Evolutionary conservation across 176 grass and related monocot species (phyloP).

Genomic region (Thinopyrum elongatum): DNA sequence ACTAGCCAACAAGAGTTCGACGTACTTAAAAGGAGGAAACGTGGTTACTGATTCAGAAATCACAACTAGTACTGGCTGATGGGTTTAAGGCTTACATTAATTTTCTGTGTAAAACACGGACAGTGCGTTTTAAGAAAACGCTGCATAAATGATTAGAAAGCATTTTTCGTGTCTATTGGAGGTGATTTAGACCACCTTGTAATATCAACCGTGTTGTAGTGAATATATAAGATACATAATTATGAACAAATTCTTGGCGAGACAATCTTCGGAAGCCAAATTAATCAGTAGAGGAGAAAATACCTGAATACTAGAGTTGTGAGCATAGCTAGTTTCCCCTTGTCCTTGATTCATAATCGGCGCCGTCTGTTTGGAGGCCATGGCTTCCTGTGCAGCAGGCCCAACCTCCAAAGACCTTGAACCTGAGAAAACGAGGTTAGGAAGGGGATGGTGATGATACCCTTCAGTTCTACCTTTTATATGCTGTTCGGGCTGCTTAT

Average conservation of each 20-base stretch:
- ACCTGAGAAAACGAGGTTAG: not conserved
- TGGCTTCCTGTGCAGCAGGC: not conserved
- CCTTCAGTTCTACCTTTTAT: not conserved
- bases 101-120: too few relatives aligned
- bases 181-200: too few relatives aligned
- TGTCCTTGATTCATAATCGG: not conserved
- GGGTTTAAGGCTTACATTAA: too few relatives aligned
- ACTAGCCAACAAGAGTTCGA: not conserved
- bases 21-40: too few relatives aligned
- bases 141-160: too few relatives aligned
- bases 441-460: not conserved
- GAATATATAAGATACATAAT: not conserved
- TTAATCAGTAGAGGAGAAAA: not conserved
- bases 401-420: not conserved
- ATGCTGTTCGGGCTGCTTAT: not conserved
- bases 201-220: not conserved
- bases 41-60: too few relatives aligned
- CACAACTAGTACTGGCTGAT: too few relatives aligned
- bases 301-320: constrained; percentile 17
- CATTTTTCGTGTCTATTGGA: too few relatives aligned
- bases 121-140: too few relatives aligned
- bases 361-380: not conserved
- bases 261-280: not conserved
- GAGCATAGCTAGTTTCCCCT: constrained; percentile 16
- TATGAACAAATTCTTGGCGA: not conserved